Base-by-base conservation (phyloP, 306 rosid genomes). In the Oxytropis ochrocephala region DNA sequence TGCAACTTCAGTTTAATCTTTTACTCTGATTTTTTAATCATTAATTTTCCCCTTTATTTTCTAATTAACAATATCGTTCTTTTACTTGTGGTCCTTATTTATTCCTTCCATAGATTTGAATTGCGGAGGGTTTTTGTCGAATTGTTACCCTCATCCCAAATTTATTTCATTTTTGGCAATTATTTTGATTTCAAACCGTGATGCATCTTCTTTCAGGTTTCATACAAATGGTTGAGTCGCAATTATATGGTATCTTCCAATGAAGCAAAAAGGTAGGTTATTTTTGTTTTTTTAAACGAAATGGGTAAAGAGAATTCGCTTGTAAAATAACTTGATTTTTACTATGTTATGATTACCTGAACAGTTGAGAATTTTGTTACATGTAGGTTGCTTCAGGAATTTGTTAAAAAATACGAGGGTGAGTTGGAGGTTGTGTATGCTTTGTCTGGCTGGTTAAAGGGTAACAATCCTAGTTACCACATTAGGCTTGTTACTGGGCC, bases 171-270 rank as follows among this genome's bases (percentile, higher is more conserved):
- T 74, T 62, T 4, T 46, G 21, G 30, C 18, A 48, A 56, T 8
- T 39, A 33, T 2, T 46, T 55, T 64, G 13, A 49, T 35, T 38
- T 29, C 56, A 39, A 17, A 36, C 46, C 33, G 44, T 6, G 12
- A 50, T 10, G 18, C 62, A 10, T 78, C 29, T 41, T 77, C 48
- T 70, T 64, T 61, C 82, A 90, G 98, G 97, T 91, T 81, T 91
- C 97, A 24, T 95, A 95, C 84, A 91, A 95, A 67, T 95, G 99
- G 99, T 79, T 95, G 47, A 95, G 97, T 83, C 97, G 97, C 80
- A 89, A 78, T 80, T 91, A 91, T 86, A 80, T 83, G 85, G 70
- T 95, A 61, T 81, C 99, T 14, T 91, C 97, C 32, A 73, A 84
- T 74, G 81, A 78, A 64, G 99, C 99, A 42, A 95, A 91, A 80